Evolutionary conservation across 2,329 filamentous ascomycete genomes (phyloP), one percentile per base, ranked within the genome.

Genomic region (Arthrobotrys iridis): DNA sequence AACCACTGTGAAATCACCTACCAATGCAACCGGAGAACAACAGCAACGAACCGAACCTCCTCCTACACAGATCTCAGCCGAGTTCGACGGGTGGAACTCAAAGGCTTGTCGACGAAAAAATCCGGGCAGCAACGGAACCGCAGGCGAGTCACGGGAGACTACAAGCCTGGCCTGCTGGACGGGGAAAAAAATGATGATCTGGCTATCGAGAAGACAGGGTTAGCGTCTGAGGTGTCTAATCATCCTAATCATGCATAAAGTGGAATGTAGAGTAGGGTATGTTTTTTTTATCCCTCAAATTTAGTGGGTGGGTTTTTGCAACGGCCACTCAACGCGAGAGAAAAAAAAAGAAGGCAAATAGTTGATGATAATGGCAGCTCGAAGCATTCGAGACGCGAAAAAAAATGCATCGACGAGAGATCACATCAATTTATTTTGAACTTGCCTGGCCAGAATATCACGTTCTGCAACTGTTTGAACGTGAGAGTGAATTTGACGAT

Each of bases 271-370:
- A 50, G 65, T 65, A 73, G 60, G 62, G 70, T 24, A 67, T 60
- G 52, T 74, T 74, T 74, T 67, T 66, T 74, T 74, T 74, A 67
- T 74, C 70, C 70, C 70, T 62, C 70, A 74, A 33, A 59, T 40
- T 15, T 67, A 74, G 55, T 74, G 63, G 45, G 43, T 62, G 62
- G 62, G 60, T 41, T 48, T 55, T 40, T 48, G 43, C 43, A 74
- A 59, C 58, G 33, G 65, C 41, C 60, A 55, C 52, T 66, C 70
- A 74, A 74, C 70, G 70, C 70, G 70, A 74, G 52, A 52, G 35
- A 40, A 63, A 28, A 33, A 20, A 30, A 57, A 63, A 55, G 28
- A 55, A 67, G 45, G 37, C 67, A 74, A 74, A 74, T 62, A 74
- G 62, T 67, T 62, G 37, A 55, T 57, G 55, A 74, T 48, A 74